Percentiles rank a stretch among this genome's conserved stretches.
Evolutionary conservation across 768 basidiomycete species (phyloP).

Genomic region (Paxillus rubicundulus): DNA sequence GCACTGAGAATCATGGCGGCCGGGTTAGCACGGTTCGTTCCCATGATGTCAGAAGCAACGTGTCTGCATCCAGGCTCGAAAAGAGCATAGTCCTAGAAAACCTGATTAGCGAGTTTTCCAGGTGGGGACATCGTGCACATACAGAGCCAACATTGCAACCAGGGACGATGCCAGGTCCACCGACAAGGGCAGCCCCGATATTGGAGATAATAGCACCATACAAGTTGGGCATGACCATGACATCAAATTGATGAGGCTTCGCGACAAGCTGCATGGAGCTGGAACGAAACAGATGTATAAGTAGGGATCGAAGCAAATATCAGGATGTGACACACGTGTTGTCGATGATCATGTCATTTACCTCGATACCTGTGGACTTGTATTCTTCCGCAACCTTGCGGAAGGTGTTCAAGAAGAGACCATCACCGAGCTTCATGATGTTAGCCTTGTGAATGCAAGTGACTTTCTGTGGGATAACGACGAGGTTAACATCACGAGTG

Average conservation of each 20-base stretch:
- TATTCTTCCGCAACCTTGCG: conserved; percentile 96
- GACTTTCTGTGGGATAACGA: conserved; percentile 71
- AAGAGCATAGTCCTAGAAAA: conserved; percentile 82
- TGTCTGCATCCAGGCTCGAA: conserved; percentile 99
- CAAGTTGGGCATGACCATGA: conserved; percentile 98
- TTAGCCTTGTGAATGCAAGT: conserved; percentile 99
- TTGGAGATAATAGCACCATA: conserved; percentile 98
- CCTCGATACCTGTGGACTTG: conserved; percentile 85
- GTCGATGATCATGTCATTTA: conserved; percentile 99
- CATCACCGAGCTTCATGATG: conserved; percentile 99
- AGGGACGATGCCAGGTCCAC: conserved; percentile 96
- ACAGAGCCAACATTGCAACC: conserved; percentile 97
- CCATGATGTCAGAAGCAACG: conserved; percentile 94
- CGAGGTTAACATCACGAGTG: conserved; percentile 1
- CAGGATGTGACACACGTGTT: conserved; percentile 67
- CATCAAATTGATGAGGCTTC: conserved; percentile 93
- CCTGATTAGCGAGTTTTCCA: neutral
- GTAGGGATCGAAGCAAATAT: neutral
- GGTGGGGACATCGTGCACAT: conserved; percentile 21
- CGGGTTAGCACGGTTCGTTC: conserved; percentile 93
- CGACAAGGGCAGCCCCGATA: conserved; percentile 97
- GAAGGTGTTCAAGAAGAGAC: conserved; percentile 98
- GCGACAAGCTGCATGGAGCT: conserved; percentile 99
- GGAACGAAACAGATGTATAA: conserved; percentile 6
- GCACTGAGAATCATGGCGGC: conserved; percentile 96